A percentile compares a stretch with the other conserved stretches of the same genome.
Conservation (phyloP, 495 filamentous ascomycete species). For the Aspergillus haitiensis region DNA sequence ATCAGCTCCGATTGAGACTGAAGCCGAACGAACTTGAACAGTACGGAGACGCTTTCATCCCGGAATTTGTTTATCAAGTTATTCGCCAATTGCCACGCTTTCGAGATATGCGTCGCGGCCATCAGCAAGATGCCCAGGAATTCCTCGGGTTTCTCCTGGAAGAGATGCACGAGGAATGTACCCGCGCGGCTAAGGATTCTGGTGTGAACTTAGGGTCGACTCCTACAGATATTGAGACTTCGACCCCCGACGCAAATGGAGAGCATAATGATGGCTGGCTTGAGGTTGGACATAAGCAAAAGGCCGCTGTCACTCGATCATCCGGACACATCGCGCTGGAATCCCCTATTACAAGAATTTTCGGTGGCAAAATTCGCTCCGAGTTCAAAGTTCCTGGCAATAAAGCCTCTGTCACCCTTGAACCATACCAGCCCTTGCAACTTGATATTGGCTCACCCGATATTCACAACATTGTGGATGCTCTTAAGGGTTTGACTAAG, state of each 20-base stretch:
- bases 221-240: constrained; percentile 43
- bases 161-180: constrained; percentile 90
- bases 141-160: constrained; percentile 94
- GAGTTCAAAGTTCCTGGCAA: constrained; percentile 84
- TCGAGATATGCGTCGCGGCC: constrained; percentile 87
- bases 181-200: constrained; percentile 64
- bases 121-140: constrained; percentile 97
- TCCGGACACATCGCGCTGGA: constrained; percentile 71
- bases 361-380: constrained; percentile 87
- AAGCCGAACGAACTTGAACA: constrained; percentile 83
- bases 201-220: constrained; percentile 32
- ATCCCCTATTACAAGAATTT: constrained; percentile 90
- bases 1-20: constrained; percentile 68
- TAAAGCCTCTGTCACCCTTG: constrained; percentile 85
- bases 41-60: constrained; percentile 87
- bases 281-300: constrained; percentile 92
- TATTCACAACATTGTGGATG: constrained; percentile 88
- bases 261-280: constrained; percentile 67
- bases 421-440: constrained; percentile 92
- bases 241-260: constrained; percentile 36
- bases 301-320: constrained; percentile 79
- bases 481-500: constrained; percentile 78
- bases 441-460: constrained; percentile 86
- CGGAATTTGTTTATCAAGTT: constrained; percentile 93
- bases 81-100: constrained; percentile 85